Percentiles rank a stretch among this genome's conserved stretches.
Conservation (phyloP, 164 flowering plant genomes). For the Berberis thunbergii region DNA sequence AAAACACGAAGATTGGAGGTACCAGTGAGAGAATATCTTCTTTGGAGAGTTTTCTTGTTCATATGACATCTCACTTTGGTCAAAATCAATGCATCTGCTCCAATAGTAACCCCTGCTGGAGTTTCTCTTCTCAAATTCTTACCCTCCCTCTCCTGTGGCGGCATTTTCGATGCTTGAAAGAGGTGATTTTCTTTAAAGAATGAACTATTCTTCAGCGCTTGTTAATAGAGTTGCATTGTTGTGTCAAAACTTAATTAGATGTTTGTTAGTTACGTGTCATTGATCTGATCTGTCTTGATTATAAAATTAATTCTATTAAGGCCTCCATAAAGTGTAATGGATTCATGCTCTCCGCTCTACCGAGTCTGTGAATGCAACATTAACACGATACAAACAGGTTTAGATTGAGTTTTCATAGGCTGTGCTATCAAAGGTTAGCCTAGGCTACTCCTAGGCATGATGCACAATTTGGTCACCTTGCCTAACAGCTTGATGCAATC, state of each 20-base stretch:
- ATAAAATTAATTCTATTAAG: too few species aligned
- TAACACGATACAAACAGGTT: too few species aligned
- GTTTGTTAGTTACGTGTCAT: neutral
- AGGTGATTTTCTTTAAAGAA: slow-evolving; percentile 32
- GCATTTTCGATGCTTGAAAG: slow-evolving; percentile 59
- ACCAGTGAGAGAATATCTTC: slow-evolving; percentile 31
- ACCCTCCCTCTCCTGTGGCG: slow-evolving; percentile 82
- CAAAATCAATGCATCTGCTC: neutral
- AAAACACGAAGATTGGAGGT: slow-evolving; percentile 18
- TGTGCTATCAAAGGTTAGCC: too few species aligned
- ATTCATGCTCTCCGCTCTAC: too few species aligned
- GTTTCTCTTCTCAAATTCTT: slow-evolving; percentile 76
- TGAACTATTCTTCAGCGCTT: neutral
- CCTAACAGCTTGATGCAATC: too few species aligned
- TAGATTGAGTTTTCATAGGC: too few species aligned
- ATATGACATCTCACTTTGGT: slow-evolving; percentile 37
- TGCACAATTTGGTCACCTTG: too few species aligned
- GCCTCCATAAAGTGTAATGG: too few species aligned
- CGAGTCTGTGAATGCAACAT: too few species aligned
- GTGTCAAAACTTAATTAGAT: neutral
- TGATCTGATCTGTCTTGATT: neutral
- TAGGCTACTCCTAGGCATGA: too few species aligned
- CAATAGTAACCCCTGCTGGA: slow-evolving; percentile 40
- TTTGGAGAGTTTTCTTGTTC: slow-evolving; percentile 51
- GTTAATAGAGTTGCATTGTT: neutral